Percentiles rank a stretch among this genome's conserved stretches.
Evolutionary conservation across 371 early-diverging fungal genomes (phyloP).

Genomic region (Nematocida homosporus): DNA sequence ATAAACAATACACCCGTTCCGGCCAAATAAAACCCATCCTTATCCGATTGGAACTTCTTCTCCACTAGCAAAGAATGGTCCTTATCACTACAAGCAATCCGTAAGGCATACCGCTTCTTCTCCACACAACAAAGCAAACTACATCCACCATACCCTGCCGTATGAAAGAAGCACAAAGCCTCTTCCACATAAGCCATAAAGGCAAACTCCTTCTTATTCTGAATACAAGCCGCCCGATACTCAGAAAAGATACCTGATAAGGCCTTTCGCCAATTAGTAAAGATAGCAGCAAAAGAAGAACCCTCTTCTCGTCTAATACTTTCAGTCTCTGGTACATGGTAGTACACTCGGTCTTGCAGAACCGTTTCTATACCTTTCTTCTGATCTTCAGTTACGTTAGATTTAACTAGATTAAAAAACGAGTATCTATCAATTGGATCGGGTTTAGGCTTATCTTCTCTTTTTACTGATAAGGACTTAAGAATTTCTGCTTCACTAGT

Average conservation of each 20-base stretch:
- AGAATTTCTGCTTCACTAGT: constrained; percentile 22
- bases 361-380: constrained; percentile 15
- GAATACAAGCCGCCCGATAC: constrained; percentile 7
- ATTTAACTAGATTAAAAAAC: constrained; percentile 15
- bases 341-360: constrained; percentile 11
- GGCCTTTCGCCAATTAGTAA: constrained; percentile 42
- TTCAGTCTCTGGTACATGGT: constrained; percentile 45
- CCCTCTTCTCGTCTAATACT: constrained; percentile 11
- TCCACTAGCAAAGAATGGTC: neutral
- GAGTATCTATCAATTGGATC: neutral
- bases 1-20: constrained; percentile 44
- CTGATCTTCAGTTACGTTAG: neutral
- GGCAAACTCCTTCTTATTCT: constrained; percentile 21
- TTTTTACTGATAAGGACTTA: neutral
- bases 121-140: constrained; percentile 7
- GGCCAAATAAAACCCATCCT: neutral
- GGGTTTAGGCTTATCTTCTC: neutral
- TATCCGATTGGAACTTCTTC: neutral
- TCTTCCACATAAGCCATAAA: constrained; percentile 30
- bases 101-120: constrained; percentile 5
- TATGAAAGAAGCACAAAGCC: constrained; percentile 30
- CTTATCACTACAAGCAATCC: neutral
- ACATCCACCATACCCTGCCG: constrained; percentile 11
- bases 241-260: constrained; percentile 21
- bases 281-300: constrained; percentile 1